Evolutionary conservation across 1,284 basidiomycete species (phyloP).

Genomic region (Coniophora puteana): DNA sequence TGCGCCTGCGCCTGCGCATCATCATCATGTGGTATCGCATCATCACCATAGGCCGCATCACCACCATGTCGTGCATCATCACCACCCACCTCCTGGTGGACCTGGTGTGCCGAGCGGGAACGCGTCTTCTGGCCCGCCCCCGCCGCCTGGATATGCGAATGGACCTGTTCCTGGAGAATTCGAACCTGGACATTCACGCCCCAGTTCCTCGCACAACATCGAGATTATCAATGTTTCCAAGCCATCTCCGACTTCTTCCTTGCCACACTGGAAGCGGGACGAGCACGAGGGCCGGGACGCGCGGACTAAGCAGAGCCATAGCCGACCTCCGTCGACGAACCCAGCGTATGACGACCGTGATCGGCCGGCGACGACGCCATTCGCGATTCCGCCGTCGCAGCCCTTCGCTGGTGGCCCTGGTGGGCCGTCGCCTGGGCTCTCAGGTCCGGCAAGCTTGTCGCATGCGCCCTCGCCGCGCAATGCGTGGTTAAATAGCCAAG

Average conservation of each 20-base stretch:
- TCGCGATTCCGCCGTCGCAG: slow-evolving; percentile 30
- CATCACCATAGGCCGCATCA: slow-evolving; percentile 41
- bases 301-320: slow-evolving; percentile 28
- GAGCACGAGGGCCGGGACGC: slow-evolving; percentile 17
- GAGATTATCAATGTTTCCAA: slow-evolving; percentile 23
- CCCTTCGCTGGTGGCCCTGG: slow-evolving; percentile 11
- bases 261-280: slow-evolving; percentile 26
- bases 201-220: slow-evolving; percentile 27
- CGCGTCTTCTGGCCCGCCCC: slow-evolving; percentile 4
- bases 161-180: slow-evolving; percentile 12
- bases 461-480: slow-evolving; percentile 24
- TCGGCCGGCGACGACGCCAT: slow-evolving; percentile 28
- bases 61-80: slow-evolving; percentile 43
- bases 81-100: slow-evolving; percentile 29
- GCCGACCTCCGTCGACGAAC: slow-evolving; percentile 27
- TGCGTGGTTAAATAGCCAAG: slow-evolving; percentile 21
- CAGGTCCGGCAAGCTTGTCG: slow-evolving; percentile 7
- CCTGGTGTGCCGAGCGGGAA: background rate
- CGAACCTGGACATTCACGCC: slow-evolving; percentile 27
- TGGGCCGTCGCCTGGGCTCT: slow-evolving; percentile 7
- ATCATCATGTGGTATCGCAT: slow-evolving; percentile 26
- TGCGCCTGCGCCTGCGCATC: slow-evolving; percentile 24
- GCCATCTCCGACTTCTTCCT: slow-evolving; percentile 20
- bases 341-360: slow-evolving; percentile 24
- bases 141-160: slow-evolving; percentile 14